These are phyloP conservation scores for Excoecaria agallocha DNA, from an alignment of 345 rosid genomes.

Conservation along the genomic window DNA sequence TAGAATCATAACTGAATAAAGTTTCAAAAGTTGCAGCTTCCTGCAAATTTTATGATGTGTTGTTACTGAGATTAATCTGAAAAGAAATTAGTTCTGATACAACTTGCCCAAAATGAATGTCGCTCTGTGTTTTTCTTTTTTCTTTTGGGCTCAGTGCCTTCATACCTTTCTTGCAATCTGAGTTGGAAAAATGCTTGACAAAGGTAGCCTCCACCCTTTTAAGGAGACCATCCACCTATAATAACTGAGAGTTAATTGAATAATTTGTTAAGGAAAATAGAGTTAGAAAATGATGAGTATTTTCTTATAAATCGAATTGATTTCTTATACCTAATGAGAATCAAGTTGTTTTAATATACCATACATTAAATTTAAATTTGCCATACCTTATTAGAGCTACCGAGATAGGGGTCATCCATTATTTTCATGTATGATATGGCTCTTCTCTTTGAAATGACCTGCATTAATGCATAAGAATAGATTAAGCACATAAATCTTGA, in stretches of 20 bases:
- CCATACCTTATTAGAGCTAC: slow-evolving; percentile 53
- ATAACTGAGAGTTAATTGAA: too few relatives aligned
- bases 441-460: slow-evolving; percentile 60
- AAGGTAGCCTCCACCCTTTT: slow-evolving; percentile 64
- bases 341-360: background rate
- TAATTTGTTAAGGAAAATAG: too few relatives aligned
- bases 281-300: too few relatives aligned
- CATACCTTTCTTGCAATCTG: slow-evolving; percentile 59
- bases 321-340: background rate
- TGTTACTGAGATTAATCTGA: background rate
- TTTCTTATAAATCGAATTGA: background rate
- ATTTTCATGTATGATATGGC: slow-evolving; percentile 58
- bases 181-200: slow-evolving; percentile 57
- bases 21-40: background rate
- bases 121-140: slow-evolving; percentile 57
- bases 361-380: slow-evolving; percentile 26
- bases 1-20: too few relatives aligned
- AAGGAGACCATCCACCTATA: too few relatives aligned
- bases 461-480: slow-evolving; percentile 20
- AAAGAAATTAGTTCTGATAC: background rate
- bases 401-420: slow-evolving; percentile 57
- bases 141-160: slow-evolving; percentile 56
- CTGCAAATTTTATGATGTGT: too few relatives aligned
- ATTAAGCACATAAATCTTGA: background rate
- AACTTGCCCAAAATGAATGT: slow-evolving; percentile 38